Conservation (phyloP, 2,329 filamentous ascomycete genomes). For the Byssochlamys sp. region DNA sequence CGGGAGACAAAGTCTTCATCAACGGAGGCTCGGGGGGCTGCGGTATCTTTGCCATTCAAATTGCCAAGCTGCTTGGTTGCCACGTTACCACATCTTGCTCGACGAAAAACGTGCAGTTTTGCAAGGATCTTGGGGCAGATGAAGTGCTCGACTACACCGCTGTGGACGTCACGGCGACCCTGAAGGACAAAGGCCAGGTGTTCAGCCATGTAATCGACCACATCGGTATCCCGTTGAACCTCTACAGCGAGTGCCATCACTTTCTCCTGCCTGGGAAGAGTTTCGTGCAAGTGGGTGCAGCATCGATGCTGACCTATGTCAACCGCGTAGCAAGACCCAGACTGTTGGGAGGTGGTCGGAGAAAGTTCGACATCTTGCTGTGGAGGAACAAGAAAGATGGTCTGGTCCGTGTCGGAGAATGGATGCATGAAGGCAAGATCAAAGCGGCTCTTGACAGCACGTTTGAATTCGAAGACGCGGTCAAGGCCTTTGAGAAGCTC, state of each 20-base stretch:
- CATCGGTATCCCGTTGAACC: constrained; percentile 39
- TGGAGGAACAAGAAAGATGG: constrained; percentile 35
- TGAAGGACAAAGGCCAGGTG: constrained; percentile 40
- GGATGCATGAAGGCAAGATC: constrained; percentile 51
- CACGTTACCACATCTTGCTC: constrained; percentile 53
- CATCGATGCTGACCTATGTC: constrained; percentile 20
- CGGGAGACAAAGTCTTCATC: constrained; percentile 52
- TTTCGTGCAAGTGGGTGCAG: constrained; percentile 46
- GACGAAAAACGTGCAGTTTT: constrained; percentile 47
- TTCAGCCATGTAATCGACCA: constrained; percentile 52
- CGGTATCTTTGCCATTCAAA: constrained; percentile 53
- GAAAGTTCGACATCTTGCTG: constrained; percentile 26
- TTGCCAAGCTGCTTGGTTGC: constrained; percentile 53
- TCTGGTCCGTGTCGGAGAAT: constrained; percentile 42
- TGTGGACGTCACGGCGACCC: constrained; percentile 36
- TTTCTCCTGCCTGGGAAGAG: constrained; percentile 43
- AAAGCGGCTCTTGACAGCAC: constrained; percentile 47
- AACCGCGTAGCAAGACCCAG: constrained; percentile 35
- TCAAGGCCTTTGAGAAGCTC: constrained; percentile 50
- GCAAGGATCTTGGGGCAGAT: constrained; percentile 52
- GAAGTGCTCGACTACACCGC: constrained; percentile 53
- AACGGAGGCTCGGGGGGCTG: constrained; percentile 57
- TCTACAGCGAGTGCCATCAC: constrained; percentile 46
- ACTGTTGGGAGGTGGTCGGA: constrained; percentile 43
- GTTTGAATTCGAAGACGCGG: constrained; percentile 48